Base-by-base conservation (phyloP, 495 filamentous ascomycete genomes). In the Neurospora sp. region DNA sequence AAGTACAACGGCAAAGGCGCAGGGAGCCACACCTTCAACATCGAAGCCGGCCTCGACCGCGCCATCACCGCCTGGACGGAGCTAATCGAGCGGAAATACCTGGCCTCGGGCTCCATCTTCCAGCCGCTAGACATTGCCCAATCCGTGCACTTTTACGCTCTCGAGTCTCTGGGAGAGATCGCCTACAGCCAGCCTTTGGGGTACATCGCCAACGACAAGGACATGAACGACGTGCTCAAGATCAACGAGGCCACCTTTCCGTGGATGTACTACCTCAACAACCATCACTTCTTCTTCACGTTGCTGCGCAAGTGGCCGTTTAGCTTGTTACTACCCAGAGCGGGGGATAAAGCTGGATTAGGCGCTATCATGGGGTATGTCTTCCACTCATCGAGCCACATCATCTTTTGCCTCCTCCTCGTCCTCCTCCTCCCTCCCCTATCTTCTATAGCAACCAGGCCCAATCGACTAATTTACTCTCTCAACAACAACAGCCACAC, bases 161-260 rank as follows among this genome's bases (percentile, higher is more conserved):
- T 91, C 74, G 91, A 93, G 74, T 84, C 89, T 2, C 89, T 93
- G 71, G 87, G 86, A 12, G 87, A 91, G 74, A 81, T 92, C 41
- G 88, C 86, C 9, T 90, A 90, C 76, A 89, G 89, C 14, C 80
- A 85, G 40, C 84, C 89, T 1, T 84, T 92, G 27, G 90, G 90
- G 16, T 91, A 88, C 75, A 80, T 92, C 3, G 82, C 86, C 53
- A 83, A 82, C 70, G 89, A 88, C 38, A 79, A 82, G 7, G 90
- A 93, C 75, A 82, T 87, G 40, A 82, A 84, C 44, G 83, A 85
- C 35, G 82, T 91, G 8, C 85, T 89, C 59, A 79, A 85, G 61
- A 81, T 82, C 3, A 85, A 89, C 74, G 84, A 88, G 68, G 82
- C 83, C 37, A 82, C 81, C 1, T 76, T 89, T 17, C 82, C 86